Evolutionary conservation across 768 basidiomycete genomes (phyloP).

Genomic region (Lactarius quietus): DNA sequence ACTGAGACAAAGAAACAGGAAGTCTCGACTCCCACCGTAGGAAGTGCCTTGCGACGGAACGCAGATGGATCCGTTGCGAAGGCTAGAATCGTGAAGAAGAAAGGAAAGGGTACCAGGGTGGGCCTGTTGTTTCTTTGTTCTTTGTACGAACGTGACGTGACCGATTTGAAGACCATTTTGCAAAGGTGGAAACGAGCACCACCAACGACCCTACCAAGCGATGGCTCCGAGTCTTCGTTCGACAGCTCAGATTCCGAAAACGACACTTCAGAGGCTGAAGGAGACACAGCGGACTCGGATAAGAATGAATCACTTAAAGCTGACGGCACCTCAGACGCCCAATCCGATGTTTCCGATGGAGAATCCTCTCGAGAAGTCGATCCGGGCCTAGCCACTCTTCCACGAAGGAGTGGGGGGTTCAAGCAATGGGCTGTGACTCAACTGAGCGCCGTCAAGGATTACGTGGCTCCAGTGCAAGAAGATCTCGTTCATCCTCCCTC

Average conservation of each 20-base stretch:
- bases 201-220: constrained; percentile 31
- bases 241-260: constrained; percentile 79
- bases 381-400: constrained; percentile 30
- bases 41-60: constrained; percentile 64
- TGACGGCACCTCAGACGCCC: constrained; percentile 14
- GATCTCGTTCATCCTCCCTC: not conserved
- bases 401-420: constrained; percentile 54
- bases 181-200: constrained; percentile 47
- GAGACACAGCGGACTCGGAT: constrained; percentile 29
- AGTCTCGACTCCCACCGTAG: constrained; percentile 38
- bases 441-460: constrained; percentile 48
- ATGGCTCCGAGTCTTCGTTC: constrained; percentile 57
- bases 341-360: constrained; percentile 26
- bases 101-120: constrained; percentile 45
- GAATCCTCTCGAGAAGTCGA: constrained; percentile 28
- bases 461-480: constrained; percentile 32
- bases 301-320: constrained; percentile 20
- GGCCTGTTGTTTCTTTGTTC: constrained; percentile 25
- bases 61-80: constrained; percentile 55
- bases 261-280: constrained; percentile 36
- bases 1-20: constrained; percentile 23
- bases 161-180: constrained; percentile 36
- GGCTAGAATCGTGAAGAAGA: constrained; percentile 46
- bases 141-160: not conserved
- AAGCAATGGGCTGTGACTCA: constrained; percentile 90